Evolutionary conservation across 73 alveolate genomes (phyloP).

Genomic region (Blepharisma japonicum): DNA sequence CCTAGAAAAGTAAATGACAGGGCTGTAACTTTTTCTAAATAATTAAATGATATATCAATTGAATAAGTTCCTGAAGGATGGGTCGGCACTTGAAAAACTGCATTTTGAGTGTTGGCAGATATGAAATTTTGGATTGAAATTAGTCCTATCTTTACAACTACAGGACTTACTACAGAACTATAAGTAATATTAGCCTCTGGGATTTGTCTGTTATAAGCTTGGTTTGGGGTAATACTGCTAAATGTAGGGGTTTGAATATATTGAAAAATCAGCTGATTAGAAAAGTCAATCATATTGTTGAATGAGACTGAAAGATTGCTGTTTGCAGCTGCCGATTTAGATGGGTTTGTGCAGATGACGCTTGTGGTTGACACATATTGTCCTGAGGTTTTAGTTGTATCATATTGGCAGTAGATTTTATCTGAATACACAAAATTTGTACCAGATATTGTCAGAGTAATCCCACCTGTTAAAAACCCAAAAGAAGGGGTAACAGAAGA

Average conservation of each 20-base stretch:
- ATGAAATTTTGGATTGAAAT: background rate
- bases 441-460: background rate
- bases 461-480: conserved; percentile 20
- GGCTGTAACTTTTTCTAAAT: background rate
- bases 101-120: background rate
- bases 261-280: background rate
- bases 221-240: background rate
- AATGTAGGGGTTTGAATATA: conserved; percentile 12
- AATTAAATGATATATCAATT: background rate
- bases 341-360: background rate
- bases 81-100: background rate
- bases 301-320: background rate
- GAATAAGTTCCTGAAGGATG: background rate
- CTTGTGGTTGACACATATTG: background rate
- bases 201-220: background rate
- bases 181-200: background rate
- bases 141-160: background rate
- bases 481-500: background rate
- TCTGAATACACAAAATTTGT: conserved; percentile 9
- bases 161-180: background rate
- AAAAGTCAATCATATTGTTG: background rate
- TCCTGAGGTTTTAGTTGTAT: background rate
- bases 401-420: background rate
- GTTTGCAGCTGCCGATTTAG: background rate
- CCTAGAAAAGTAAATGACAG: conserved; percentile 29